Percentiles rank a stretch among this genome's conserved stretches.
Conservation (phyloP, 345 rosid genomes). For the Psidium friedrichsthalianum region DNA sequence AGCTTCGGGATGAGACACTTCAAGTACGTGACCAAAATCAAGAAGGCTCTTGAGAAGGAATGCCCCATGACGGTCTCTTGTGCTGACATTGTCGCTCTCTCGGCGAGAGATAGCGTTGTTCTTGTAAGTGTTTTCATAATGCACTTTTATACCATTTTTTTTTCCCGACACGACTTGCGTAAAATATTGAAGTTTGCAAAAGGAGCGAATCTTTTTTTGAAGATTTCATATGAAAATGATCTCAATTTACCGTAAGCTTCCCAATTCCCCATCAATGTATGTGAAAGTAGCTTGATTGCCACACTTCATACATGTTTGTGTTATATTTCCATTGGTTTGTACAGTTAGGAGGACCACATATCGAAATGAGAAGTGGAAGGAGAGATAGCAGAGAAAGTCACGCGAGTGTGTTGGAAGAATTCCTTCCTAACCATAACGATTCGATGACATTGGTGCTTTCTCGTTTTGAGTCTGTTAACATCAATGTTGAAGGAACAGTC, state of each 20-base stretch:
- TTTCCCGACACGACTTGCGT: background rate
- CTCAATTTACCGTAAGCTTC: background rate
- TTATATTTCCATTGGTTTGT: background rate
- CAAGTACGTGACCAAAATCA: slow-evolving; percentile 60
- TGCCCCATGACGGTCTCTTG: slow-evolving; percentile 74
- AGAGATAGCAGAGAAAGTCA: slow-evolving; percentile 56
- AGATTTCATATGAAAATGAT: background rate
- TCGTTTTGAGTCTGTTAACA: slow-evolving; percentile 45
- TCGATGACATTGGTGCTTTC: slow-evolving; percentile 47
- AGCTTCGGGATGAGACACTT: slow-evolving; percentile 94
- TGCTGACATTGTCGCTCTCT: slow-evolving; percentile 71
- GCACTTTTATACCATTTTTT: too few species aligned
- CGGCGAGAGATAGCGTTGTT: slow-evolving; percentile 74
- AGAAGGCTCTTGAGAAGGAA: slow-evolving; percentile 60
- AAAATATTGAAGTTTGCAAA: background rate
- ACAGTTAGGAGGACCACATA: slow-evolving; percentile 69
- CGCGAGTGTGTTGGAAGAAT: slow-evolving; percentile 19
- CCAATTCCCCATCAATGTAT: background rate
- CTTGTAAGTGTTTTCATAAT: slow-evolving; percentile 21
- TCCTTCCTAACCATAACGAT: slow-evolving; percentile 66
- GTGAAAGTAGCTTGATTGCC: background rate
- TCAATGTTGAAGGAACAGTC: slow-evolving; percentile 56
- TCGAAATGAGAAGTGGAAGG: slow-evolving; percentile 74
- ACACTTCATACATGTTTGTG: background rate
- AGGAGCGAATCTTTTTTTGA: background rate